These are phyloP conservation scores for Ustilago curta DNA, from an alignment of 1,284 basidiomycete genomes.

Conservation along the genomic window DNA sequence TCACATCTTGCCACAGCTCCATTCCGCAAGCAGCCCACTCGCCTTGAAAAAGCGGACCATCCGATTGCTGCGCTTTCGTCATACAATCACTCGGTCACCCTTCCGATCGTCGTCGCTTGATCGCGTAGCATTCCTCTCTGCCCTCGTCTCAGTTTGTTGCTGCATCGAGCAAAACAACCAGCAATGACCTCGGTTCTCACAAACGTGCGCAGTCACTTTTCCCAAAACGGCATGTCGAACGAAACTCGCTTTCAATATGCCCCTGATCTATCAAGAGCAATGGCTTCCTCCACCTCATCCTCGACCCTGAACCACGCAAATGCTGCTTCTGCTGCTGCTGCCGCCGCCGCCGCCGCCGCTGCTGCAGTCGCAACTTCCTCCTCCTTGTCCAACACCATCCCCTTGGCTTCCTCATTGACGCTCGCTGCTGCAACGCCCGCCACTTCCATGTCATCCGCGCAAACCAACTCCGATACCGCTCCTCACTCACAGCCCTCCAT, in stretches of 20 bases:
- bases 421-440: constrained; percentile 21
- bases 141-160: constrained; percentile 1
- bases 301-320: constrained; percentile 17
- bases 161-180: neutral
- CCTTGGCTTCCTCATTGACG: constrained; percentile 24
- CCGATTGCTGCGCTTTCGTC: constrained; percentile 3
- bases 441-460: constrained; percentile 18
- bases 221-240: constrained; percentile 47
- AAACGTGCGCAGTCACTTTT: constrained; percentile 48
- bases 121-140: neutral
- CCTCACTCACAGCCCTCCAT: constrained; percentile 20
- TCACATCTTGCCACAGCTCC: constrained; percentile 1
- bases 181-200: constrained; percentile 47
- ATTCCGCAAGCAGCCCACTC: neutral
- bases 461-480: constrained; percentile 17
- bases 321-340: neutral
- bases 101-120: neutral
- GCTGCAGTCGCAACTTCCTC: constrained; percentile 1
- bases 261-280: constrained; percentile 26
- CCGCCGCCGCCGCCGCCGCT: neutral
- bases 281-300: constrained; percentile 11
- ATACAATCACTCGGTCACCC: neutral
- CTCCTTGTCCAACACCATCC: constrained; percentile 20
- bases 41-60: constrained; percentile 2
- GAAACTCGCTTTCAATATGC: constrained; percentile 38